Base-by-base conservation (phyloP, 2,329 filamentous ascomycete species). In the Fusarium aywerte region DNA sequence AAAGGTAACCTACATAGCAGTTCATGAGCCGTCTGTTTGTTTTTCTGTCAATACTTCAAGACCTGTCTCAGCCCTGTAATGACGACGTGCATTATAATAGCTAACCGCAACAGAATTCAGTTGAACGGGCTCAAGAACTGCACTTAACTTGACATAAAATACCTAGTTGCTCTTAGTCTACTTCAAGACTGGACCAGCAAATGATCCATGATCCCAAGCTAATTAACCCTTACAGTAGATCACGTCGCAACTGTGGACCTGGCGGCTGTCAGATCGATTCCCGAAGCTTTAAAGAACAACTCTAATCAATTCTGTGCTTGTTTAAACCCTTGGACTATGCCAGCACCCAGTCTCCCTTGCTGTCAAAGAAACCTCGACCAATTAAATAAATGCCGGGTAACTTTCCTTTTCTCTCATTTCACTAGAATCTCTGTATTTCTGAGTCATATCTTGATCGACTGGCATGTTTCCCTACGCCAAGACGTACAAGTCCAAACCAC, bases 381-480 rank as follows among this genome's bases (percentile, higher is more conserved):
- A 20, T 6, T 4, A 11, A 10, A 5, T 23, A n/a, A 27, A 40
- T 21, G 16, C 18, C 12, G 15, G 32, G 15, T n/a, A 16, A 21
- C 20, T 32, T 10, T 25, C 25, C 5, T n/a, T 25, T 8, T 25
- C 25, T 25, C 25, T 27, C 7, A 27, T 10, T 27, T 9, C 11
- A 7, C 7, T 27, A 9, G 3, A 27, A 10, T 27, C 27, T 27
- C n/a, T 52, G 42, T 48, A 27, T 21, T 35, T n/a, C n/a, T n/a
- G n/a, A n/a, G n/a, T n/a, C n/a, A n/a, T n/a, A n/a, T n/a, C n/a
- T n/a, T n/a, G n/a, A n/a, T n/a, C 21, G 16, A 31, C 38, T 57
- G 43, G 59, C 27, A 62, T 62, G 38, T 18, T 47, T 33, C 18
- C 21, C 7, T 21, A 47, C n/a, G 58, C 35, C 58, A 61, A 32